These are phyloP conservation scores for Aspergillus floridensis DNA, from an alignment of 2,329 filamentous ascomycete species.

Conservation along the genomic window DNA sequence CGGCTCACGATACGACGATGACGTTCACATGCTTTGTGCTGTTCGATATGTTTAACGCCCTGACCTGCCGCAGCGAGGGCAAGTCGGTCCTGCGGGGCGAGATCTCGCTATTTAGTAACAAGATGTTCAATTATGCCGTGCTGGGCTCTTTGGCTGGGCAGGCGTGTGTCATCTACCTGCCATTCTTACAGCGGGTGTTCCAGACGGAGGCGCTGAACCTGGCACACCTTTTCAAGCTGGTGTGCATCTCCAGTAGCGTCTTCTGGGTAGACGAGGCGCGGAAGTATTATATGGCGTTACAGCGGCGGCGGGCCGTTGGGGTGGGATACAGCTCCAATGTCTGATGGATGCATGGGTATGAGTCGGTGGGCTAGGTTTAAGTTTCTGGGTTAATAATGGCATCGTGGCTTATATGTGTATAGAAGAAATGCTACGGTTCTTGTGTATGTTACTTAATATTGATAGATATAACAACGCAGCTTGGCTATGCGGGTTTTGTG, in stretches of 20 bases:
- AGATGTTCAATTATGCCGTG: constrained; percentile 96
- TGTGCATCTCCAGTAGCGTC: constrained; percentile 78
- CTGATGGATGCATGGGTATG: constrained; percentile 15
- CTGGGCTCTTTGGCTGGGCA: constrained; percentile 81
- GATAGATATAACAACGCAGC: neutral
- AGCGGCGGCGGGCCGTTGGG: constrained; percentile 33
- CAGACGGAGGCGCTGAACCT: constrained; percentile 84
- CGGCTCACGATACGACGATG: constrained; percentile 95
- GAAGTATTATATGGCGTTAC: constrained; percentile 59
- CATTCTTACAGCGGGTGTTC: constrained; percentile 89
- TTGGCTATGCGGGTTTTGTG: neutral
- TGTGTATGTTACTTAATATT: neutral
- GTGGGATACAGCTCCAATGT: constrained; percentile 44
- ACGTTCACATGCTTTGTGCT: constrained; percentile 98
- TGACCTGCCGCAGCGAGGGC: constrained; percentile 85
- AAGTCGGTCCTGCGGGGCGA: constrained; percentile 89
- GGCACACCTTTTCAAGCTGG: constrained; percentile 69
- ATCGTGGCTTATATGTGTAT: neutral
- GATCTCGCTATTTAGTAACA: constrained; percentile 77
- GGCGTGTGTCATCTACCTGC: constrained; percentile 88
- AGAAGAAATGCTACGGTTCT: neutral
- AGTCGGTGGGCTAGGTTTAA: neutral
- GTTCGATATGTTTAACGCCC: constrained; percentile 99
- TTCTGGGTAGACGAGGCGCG: constrained; percentile 92
- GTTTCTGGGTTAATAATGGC: neutral